A percentile compares a stretch with the other conserved stretches of the same genome.
These are phyloP conservation scores for Stereocaulon alpinum DNA, from an alignment of 495 filamentous ascomycete species.

Conservation along the genomic window DNA sequence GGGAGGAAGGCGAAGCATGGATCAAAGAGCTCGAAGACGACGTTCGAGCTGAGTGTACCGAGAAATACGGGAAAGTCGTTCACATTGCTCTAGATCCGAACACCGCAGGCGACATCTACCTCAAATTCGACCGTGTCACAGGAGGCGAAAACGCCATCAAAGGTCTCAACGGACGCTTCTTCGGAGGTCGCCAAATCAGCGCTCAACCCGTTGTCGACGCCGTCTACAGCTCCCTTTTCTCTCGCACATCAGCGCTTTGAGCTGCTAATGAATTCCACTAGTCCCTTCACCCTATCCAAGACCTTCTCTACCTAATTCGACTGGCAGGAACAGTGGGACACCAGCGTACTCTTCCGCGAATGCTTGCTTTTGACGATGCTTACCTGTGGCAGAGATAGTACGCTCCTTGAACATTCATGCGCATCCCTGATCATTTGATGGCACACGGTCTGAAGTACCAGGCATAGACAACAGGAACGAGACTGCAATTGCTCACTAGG, in stretches of 20 bases:
- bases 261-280: conserved; percentile 14
- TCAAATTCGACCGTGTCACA: conserved; percentile 91
- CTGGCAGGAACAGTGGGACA: background rate
- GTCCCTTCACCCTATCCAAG: background rate
- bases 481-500: background rate
- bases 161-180: conserved; percentile 92
- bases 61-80: conserved; percentile 95
- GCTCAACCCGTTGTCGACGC: conserved; percentile 94
- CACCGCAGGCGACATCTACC: conserved; percentile 90
- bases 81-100: conserved; percentile 94
- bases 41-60: conserved; percentile 83
- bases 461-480: background rate
- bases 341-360: background rate
- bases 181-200: conserved; percentile 79
- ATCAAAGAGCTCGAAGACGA: conserved; percentile 91
- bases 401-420: background rate
- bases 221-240: conserved; percentile 95
- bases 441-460: background rate
- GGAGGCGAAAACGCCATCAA: conserved; percentile 96
- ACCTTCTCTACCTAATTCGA: background rate
- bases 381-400: conserved; percentile 3
- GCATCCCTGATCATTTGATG: background rate
- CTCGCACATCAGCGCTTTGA: conserved; percentile 63
- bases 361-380: background rate
- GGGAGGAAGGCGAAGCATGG: conserved; percentile 81